These are phyloP conservation scores for Exophiala aquamarina DNA, from an alignment of 2,329 filamentous ascomycete genomes.

Conservation along the genomic window DNA sequence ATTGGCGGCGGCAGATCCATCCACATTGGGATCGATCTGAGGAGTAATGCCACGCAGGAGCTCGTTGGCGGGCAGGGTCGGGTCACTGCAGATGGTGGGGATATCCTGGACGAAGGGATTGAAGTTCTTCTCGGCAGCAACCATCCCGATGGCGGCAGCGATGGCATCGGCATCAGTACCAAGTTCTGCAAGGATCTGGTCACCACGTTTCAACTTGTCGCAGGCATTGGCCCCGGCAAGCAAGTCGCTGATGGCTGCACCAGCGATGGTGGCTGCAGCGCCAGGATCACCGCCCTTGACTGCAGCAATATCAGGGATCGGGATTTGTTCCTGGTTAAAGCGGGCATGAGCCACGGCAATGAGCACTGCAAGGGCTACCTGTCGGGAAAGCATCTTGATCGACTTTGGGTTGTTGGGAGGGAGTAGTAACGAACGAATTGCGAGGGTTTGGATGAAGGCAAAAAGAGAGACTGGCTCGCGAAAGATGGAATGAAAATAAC, in stretches of 20 bases:
- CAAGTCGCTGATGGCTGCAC: slow-evolving; percentile 61
- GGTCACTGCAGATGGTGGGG: slow-evolving; percentile 64
- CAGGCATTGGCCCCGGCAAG: slow-evolving; percentile 67
- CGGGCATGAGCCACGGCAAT: slow-evolving; percentile 22
- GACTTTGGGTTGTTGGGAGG: slow-evolving; percentile 2
- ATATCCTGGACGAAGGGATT: slow-evolving; percentile 63
- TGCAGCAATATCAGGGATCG: slow-evolving; percentile 24
- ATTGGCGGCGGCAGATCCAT: slow-evolving; percentile 58
- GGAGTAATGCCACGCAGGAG: slow-evolving; percentile 67
- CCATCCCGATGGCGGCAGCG: slow-evolving; percentile 61
- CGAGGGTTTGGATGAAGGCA: slow-evolving; percentile 6
- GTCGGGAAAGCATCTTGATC: slow-evolving; percentile 15
- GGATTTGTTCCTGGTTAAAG: slow-evolving; percentile 24
- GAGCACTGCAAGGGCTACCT: slow-evolving; percentile 10
- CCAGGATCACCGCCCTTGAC: slow-evolving; percentile 49
- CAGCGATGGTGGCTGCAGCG: slow-evolving; percentile 63
- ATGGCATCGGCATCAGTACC: slow-evolving; percentile 61
- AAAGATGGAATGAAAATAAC: slow-evolving; percentile 21
- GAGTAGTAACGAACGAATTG: slow-evolving; percentile 17
- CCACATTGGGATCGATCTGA: slow-evolving; percentile 65
- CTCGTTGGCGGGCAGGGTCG: slow-evolving; percentile 60
- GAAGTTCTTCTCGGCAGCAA: slow-evolving; percentile 71
- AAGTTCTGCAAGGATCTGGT: slow-evolving; percentile 62
- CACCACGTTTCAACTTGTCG: slow-evolving; percentile 64
- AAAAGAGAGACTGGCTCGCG: slow-evolving; percentile 27